Conservation (phyloP, 1,139 yeast species). For the Geotrichum fermentans region DNA sequence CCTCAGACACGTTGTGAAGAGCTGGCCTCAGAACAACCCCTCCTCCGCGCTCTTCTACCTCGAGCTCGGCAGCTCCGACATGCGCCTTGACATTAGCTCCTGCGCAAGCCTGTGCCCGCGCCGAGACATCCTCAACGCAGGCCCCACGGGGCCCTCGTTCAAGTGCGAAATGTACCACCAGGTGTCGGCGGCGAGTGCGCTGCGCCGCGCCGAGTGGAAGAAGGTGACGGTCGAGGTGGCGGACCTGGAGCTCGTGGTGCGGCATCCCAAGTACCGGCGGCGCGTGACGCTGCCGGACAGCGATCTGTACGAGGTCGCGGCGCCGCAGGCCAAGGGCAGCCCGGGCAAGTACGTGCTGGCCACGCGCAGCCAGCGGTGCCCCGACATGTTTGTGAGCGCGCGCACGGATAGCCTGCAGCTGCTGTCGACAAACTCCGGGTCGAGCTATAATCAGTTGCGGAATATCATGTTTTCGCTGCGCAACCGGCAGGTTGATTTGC, state of each 20-base stretch:
- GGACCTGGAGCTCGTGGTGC: background rate
- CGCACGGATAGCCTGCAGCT: conserved; percentile 26
- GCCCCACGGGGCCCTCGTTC: conserved; percentile 15
- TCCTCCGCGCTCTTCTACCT: conserved; percentile 22
- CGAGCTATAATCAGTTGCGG: conserved; percentile 30
- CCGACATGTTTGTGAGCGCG: conserved; percentile 26
- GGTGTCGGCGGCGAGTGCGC: conserved; percentile 19
- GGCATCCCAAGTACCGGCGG: conserved; percentile 4
- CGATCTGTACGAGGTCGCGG: conserved; percentile 28
- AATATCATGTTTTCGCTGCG: conserved; percentile 34
- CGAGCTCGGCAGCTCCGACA: conserved; percentile 27
- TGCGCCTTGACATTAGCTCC: conserved; percentile 29
- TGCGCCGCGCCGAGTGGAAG: conserved; percentile 9
- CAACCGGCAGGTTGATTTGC: conserved; percentile 22
- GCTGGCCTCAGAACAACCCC: conserved; percentile 9
- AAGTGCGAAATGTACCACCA: conserved; percentile 5
- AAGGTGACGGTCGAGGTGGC: background rate
- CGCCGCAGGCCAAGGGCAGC: conserved; percentile 13
- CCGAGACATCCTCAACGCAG: conserved; percentile 29
- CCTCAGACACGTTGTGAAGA: conserved; percentile 5
- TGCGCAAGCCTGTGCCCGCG: conserved; percentile 36
- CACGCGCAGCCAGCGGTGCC: conserved; percentile 30
- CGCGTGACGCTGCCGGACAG: conserved; percentile 22
- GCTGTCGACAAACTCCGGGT: conserved; percentile 29
- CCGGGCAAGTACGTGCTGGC: conserved; percentile 29